Conservation (phyloP, 2,329 filamentous ascomycete genomes). For the Thielaviopsis musarum region DNA sequence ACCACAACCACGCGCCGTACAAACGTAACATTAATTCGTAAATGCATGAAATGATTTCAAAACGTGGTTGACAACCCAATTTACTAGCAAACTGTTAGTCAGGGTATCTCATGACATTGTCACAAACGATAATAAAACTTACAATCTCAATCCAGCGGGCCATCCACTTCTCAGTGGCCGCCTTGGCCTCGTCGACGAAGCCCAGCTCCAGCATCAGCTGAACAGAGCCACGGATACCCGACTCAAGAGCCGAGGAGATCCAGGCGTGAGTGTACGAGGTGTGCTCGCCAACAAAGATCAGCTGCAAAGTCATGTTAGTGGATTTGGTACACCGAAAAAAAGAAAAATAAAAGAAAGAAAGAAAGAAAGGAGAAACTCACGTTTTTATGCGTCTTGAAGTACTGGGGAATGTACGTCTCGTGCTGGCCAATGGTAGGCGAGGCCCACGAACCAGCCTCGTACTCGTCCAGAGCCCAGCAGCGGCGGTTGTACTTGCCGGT, state of each 20-base stretch:
- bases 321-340: too few relatives aligned
- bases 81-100: background rate
- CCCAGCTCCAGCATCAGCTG: constrained; percentile 47
- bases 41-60: too few relatives aligned
- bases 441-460: constrained; percentile 46
- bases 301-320: constrained; percentile 20
- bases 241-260: constrained; percentile 52
- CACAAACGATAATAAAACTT: background rate
- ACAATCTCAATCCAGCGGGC: constrained; percentile 42
- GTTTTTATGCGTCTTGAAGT: constrained; percentile 38
- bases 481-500: constrained; percentile 48
- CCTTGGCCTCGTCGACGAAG: constrained; percentile 52
- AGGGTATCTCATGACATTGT: background rate
- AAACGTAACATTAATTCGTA: too few relatives aligned
- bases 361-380: constrained; percentile 5
- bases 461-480: constrained; percentile 48
- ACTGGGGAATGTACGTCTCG: constrained; percentile 53
- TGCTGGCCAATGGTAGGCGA: constrained; percentile 46
- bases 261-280: constrained; percentile 57
- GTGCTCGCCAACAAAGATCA: constrained; percentile 55
- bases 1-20: too few relatives aligned
- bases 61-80: background rate
- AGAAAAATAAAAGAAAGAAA: too few relatives aligned
- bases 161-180: constrained; percentile 49
- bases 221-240: constrained; percentile 45